Evolutionary conservation across 306 rosid species (phyloP).

Genomic region (Elaeagnus macrophylla): DNA sequence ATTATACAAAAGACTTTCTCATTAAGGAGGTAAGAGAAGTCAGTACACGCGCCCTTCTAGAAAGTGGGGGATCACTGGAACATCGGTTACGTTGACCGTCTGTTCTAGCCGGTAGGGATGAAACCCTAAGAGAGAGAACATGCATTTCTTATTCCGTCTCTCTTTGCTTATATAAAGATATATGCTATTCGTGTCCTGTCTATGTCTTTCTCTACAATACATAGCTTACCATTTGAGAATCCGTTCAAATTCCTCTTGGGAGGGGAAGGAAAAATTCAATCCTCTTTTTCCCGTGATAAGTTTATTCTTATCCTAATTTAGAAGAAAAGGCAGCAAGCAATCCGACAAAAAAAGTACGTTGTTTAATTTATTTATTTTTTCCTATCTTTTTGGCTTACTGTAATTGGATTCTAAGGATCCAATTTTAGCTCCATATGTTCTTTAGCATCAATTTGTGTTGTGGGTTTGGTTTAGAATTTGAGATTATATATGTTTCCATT

Average conservation of each 20-base stretch:
- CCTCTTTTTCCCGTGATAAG: conserved; percentile 4
- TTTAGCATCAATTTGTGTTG: neutral
- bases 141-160: neutral
- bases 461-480: conserved; percentile 5
- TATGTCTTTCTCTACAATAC: neutral
- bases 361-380: neutral
- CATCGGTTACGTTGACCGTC: conserved; percentile 24
- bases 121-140: neutral
- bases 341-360: conserved; percentile 1
- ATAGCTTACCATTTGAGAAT: neutral
- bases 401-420: neutral
- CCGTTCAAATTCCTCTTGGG: neutral
- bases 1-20: no score
- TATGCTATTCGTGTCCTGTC: conserved; percentile 3
- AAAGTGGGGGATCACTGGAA: conserved; percentile 14
- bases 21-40: neutral
- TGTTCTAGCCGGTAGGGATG: no score
- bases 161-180: conserved; percentile 5
- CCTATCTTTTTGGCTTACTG: neutral
- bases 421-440: neutral
- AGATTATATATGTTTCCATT: neutral
- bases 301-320: conserved; percentile 6
- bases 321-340: neutral
- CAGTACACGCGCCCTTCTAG: conserved; percentile 19
- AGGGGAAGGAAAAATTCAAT: neutral